These are phyloP conservation scores for Pythium diclinum DNA, from an alignment of 352 stramenopile species.

Conservation along the genomic window DNA sequence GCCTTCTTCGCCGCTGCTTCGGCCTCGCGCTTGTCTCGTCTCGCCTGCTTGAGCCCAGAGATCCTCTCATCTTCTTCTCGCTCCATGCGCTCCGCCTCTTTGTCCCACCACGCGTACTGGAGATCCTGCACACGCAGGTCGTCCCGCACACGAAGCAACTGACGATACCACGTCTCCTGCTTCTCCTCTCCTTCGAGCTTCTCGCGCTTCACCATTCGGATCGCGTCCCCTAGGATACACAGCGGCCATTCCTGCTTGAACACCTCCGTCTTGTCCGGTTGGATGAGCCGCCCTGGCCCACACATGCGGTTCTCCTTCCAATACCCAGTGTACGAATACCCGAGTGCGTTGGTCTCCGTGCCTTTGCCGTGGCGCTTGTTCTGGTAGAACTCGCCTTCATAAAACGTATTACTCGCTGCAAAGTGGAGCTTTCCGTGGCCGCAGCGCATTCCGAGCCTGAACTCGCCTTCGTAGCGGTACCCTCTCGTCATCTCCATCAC, in stretches of 20 bases:
- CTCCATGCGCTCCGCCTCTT: constrained; percentile 49
- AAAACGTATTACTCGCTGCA: constrained; percentile 40
- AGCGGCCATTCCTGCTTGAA: constrained; percentile 51
- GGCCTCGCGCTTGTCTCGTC: constrained; percentile 52
- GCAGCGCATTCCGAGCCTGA: constrained; percentile 38
- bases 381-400: constrained; percentile 66
- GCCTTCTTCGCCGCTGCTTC: constrained; percentile 50
- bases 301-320: constrained; percentile 60
- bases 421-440: constrained; percentile 47
- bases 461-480: constrained; percentile 65
- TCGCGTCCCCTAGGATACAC: constrained; percentile 59
- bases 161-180: constrained; percentile 48
- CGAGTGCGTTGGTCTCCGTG: constrained; percentile 55
- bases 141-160: constrained; percentile 61
- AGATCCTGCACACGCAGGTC: constrained; percentile 61
- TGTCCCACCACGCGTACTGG: constrained; percentile 57
- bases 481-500: constrained; percentile 49
- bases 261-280: constrained; percentile 41
- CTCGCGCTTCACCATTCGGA: constrained; percentile 50
- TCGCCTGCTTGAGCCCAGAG: constrained; percentile 42
- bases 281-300: constrained; percentile 43
- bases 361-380: constrained; percentile 63
- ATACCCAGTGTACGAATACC: constrained; percentile 51
- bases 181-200: constrained; percentile 16
- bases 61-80: constrained; percentile 45